Percentiles rank a stretch among this genome's conserved stretches.
Evolutionary conservation across 371 early-diverging fungal genomes (phyloP).

Genomic region (Aphelidium insulamus): DNA sequence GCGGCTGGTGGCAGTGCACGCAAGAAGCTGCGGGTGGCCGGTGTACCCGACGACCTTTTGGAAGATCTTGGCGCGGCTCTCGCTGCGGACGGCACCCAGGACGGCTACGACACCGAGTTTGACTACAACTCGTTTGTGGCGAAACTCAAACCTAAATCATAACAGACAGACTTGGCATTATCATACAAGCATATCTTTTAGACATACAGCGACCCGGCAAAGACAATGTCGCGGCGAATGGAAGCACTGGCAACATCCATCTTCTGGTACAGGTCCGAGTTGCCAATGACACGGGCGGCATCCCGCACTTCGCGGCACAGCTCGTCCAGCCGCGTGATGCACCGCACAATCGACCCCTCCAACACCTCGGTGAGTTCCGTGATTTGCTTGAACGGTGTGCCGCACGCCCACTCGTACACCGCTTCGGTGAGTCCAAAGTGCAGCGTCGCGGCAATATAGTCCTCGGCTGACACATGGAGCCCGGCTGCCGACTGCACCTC

Average conservation of each 20-base stretch:
- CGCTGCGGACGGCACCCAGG: no score
- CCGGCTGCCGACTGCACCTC: slow-evolving; percentile 49
- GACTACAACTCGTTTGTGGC: no score
- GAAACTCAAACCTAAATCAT: no score
- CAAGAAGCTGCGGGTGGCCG: no score
- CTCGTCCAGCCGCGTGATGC: slow-evolving; percentile 92
- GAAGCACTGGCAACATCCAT: slow-evolving; percentile 80
- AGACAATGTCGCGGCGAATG: slow-evolving; percentile 96
- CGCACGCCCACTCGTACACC: slow-evolving; percentile 95
- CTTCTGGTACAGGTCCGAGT: slow-evolving; percentile 71
- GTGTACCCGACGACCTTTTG: no score
- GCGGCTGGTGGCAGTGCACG: no score
- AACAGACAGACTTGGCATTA: no score
- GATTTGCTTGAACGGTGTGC: slow-evolving; percentile 80
- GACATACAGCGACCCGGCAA: slow-evolving; percentile 79
- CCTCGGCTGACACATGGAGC: slow-evolving; percentile 18
- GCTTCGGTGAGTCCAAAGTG: slow-evolving; percentile 85
- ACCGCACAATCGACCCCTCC: slow-evolving; percentile 93
- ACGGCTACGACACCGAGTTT: no score
- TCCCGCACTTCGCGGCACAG: slow-evolving; percentile 83
- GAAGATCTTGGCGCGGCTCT: no score
- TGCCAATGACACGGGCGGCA: slow-evolving; percentile 88
- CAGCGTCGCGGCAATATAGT: slow-evolving; percentile 18
- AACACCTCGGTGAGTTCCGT: slow-evolving; percentile 82
- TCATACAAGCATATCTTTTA: not conserved